Base-by-base conservation (phyloP, 2,329 filamentous ascomycete species). In the Cryphonectria radicalis region DNA sequence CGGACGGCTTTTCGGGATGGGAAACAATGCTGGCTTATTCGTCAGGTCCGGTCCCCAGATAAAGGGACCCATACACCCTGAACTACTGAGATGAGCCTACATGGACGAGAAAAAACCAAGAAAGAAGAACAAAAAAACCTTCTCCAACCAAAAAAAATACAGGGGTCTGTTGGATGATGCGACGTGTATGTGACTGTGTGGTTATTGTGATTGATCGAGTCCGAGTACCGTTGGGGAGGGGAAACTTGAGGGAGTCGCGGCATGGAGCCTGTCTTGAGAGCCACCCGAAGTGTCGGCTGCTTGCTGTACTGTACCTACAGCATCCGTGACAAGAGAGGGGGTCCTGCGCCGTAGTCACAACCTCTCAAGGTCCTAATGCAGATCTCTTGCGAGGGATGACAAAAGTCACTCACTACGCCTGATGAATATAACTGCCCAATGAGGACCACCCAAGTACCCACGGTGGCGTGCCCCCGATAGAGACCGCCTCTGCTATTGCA, bases 71-170 rank as follows among this genome's bases (percentile, higher is more conserved):
- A 60, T 50, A 67, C 67, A 71, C 63, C 57, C 63, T 67, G 71
- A 68, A 73, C 69, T 69, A 71, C 60, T 69, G 67, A 53, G 70
- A 73, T 73, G 69, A 73, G 72, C 72, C 70, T 69, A 57, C 65
- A 70, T 67, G 69, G 64, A 70, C 46, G 64, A 46, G 50, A 43
- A 66, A 67, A 37, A 70, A 63, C n/a, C 67, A 67, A 63, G 53
- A 70, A 40, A 67, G 67, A 59, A 63, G 60, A 66, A 67, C 67
- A 59, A 63, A 62, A 62, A 66, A 59, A 67, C 25, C 55, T 43
- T 67, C 60, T 42, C 65, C 64, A 66, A 70, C 63, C 55, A 60
- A 62, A 64, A 64, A 14, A 53, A 46, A 67, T 32, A 63, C 13
- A 46, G 64, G 65, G 64, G 60, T 60, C 43, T 57, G 46, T 63